Base-by-base conservation (phyloP, 495 filamentous ascomycete species). In the Halenospora varia region DNA sequence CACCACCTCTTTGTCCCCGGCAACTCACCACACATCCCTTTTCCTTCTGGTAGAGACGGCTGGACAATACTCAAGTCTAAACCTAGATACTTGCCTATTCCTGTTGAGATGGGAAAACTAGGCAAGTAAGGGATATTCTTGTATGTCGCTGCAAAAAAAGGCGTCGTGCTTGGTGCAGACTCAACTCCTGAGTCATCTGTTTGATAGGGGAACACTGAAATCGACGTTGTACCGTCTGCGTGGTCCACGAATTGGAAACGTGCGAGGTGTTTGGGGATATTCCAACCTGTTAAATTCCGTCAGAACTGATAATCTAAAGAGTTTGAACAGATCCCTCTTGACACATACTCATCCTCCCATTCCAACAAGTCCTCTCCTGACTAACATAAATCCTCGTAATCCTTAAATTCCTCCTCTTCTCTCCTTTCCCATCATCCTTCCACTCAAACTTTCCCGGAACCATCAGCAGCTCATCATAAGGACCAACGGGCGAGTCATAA, bases 241-340 rank as follows among this genome's bases (percentile, higher is more conserved):
- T 62, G 53, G 18, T 71, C 62, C 4, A 66, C 72, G 70, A 76
- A 82, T 19, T 66, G 63, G 64, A 81, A 81, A 35, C 69, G 69
- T 20, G 77, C 79, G 15, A 81, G 69, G 62, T 80, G 78, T 62
- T 81, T 81, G 10, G 78, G 76, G 41, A 79, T 75, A 64, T 79
- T 80, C 76, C 76, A 81, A 55, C 77, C 75, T 71, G 57, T 60
- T 23, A 63, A 57, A n/a, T n/a, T 45, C 51, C 25, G 13, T 45
- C 22, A 48, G 48, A 46, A 53, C n/a, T n/a, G n/a, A n/a, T n/a
- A n/a, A n/a, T n/a, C n/a, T n/a, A n/a, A n/a, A n/a, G n/a, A n/a
- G n/a, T n/a, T n/a, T n/a, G 29, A 35, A 35, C 29, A 35, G 29
- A 35, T 6, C 4, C 29, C 29, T 6, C n/a, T n/a, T n/a, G n/a